Evolutionary conservation across 1,139 yeast species (phyloP), one percentile per base, ranked within the genome.

Genomic region (Spencermartinsiella ligniputridi): DNA sequence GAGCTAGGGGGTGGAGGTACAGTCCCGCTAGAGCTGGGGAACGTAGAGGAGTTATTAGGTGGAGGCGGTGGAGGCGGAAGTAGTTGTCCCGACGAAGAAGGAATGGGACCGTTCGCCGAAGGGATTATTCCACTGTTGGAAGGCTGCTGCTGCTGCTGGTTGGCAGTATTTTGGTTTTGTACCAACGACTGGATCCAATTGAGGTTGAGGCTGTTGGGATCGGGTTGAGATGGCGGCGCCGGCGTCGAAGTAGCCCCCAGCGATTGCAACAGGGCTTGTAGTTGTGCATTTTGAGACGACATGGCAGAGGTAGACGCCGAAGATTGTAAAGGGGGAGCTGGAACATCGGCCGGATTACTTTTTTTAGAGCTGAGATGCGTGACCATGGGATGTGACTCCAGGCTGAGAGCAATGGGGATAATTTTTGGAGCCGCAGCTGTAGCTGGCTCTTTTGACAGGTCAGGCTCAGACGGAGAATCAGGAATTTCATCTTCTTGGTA

Each of bases 381-480:
- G 18, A 50, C 50, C 12, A 39, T 18, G 12, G 52, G 48, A 19
- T 50, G 42, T 30, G 19, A 13, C 15, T 40, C 40, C 15, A 52
- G 41, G 9, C 29, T 37, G 16, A 41, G 41, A 2, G 57, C 49
- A 2, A 50, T 21, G 2, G 50, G 52, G n/a, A 53, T 47, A 13
- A 43, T 45, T 21, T 39, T 39, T 2, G 51, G 48, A 13, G 29
- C 35, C 11, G 13, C 24, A 9, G 35, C 18, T 9, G 35, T 12
- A 1, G 19, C 6, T 12, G 41, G 47, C 2, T 43, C 49, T 9
- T 39, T 22, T 2, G 36, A 32, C 5, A 4, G 15, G 33, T 45
- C 48, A 4, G 66, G 63, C 38, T 61, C 66, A 9, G 52, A 45
- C 1, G 68, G 66, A 4, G 60, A 47, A 16, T 46, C 51, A 1